Evolutionary conservation across 1,139 yeast genomes (phyloP).

Genomic region (Pichia sp.): DNA sequence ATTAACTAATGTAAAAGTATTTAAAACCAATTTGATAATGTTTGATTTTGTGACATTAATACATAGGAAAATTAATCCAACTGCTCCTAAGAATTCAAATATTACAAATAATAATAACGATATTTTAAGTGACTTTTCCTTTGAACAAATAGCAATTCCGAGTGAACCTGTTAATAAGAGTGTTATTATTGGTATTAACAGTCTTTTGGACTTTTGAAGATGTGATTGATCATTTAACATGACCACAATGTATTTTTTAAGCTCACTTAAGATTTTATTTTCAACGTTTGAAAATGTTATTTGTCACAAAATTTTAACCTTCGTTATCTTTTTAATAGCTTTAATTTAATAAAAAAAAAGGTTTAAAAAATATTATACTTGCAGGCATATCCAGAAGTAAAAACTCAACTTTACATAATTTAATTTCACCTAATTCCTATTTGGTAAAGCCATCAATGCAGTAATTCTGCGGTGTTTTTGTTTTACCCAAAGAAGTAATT

Average conservation of each 20-base stretch:
- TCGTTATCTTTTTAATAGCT: too few relatives aligned
- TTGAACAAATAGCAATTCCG: conserved; percentile 2
- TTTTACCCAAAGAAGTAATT: conserved; percentile 10
- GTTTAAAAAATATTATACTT: too few relatives aligned
- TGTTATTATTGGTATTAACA: neutral
- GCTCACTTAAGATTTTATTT: too few relatives aligned
- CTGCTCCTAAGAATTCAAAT: conserved; percentile 5
- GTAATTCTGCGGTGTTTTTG: conserved; percentile 5
- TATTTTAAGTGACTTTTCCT: neutral
- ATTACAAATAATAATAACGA: conserved; percentile 7
- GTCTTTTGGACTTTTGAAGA: neutral
- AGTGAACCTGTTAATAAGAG: conserved; percentile 4
- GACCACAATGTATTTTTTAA: too few relatives aligned
- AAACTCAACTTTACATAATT: too few relatives aligned
- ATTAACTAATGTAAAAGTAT: neutral
- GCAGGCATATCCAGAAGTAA: too few relatives aligned
- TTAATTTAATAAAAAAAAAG: too few relatives aligned
- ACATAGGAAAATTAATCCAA: neutral
- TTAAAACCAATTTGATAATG: neutral
- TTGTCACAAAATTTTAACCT: too few relatives aligned
- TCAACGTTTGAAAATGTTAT: too few relatives aligned
- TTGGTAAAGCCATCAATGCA: neutral
- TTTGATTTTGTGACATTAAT: neutral
- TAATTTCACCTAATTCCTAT: neutral
- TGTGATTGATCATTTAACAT: conserved; percentile 6